Base-by-base conservation (phyloP, 1,139 yeast species). In the Eremothecium gossypii region DNA sequence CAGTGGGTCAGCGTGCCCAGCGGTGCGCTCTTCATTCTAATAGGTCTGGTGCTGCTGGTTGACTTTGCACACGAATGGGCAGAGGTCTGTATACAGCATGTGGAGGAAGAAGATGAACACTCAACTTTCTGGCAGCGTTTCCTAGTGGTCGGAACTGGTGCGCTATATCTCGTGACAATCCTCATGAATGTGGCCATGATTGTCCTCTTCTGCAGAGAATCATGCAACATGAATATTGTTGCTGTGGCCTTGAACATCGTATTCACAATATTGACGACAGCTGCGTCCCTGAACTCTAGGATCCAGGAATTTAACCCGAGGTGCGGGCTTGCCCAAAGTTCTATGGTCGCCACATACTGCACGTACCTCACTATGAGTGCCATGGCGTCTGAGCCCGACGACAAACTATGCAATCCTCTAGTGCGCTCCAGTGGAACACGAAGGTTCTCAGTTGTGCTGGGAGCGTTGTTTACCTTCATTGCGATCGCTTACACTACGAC, bases 31-130 rank as follows among this genome's bases (percentile, higher is more conserved):
- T 93, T 93, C 63, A 73, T 91, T 31, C 80, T 93, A 7, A 86
- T 91, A 48, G 98, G 98, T 0, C 71, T 93, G 45, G 84, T 93
- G 8, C 70, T 93, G 40, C 67, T 93, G 42, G 97, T 93, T 27
- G 98, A 93, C 63, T 91, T 87, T 70, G 97, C 98, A 9, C 98
- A 93, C 64, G 93, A 93, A 46, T 93, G 97, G 96, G 97, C 98
- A 0, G 99, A 93, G 57, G 85, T 83, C 8, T 93, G 98, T 60
- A 73, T 91, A 43, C 91, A 83, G 51, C 85, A 86, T 55, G 86
- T 91, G 39, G 97, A 91, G 61, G 71, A 76, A 51, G 93, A 83
- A 52, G 95, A 89, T 49, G 82, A 89, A 40, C 75, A 78, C 41
- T 55, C 69, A 2, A 45, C 58, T 2, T 74, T 84, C 52, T 91